Conservation (phyloP, 2,329 filamentous ascomycete species). For the Colletotrichum magnum region DNA sequence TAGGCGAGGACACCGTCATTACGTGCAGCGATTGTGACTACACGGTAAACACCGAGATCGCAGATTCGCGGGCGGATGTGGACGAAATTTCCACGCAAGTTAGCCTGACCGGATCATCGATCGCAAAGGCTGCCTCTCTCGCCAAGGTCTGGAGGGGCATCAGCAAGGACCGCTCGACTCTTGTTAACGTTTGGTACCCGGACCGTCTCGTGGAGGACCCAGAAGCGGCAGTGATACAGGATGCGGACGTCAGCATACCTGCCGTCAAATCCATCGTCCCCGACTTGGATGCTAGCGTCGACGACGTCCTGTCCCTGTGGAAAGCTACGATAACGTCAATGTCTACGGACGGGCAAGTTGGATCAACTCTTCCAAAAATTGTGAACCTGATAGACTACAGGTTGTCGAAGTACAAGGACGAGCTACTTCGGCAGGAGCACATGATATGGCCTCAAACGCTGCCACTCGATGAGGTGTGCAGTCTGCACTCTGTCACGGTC, state of each 20-base stretch:
- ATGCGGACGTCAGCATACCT: slow-evolving; percentile 61
- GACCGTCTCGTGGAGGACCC: slow-evolving; percentile 36
- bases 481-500: slow-evolving; percentile 44
- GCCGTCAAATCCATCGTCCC: slow-evolving; percentile 77
- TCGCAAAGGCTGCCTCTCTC: slow-evolving; percentile 44
- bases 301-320: slow-evolving; percentile 71
- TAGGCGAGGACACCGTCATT: slow-evolving; percentile 89
- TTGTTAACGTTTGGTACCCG: slow-evolving; percentile 79
- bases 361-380: slow-evolving; percentile 38
- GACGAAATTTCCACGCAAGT: slow-evolving; percentile 32
- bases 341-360: slow-evolving; percentile 43
- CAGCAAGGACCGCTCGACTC: slow-evolving; percentile 75
- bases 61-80: slow-evolving; percentile 52
- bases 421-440: slow-evolving; percentile 40
- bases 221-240: slow-evolving; percentile 13
- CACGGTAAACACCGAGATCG: slow-evolving; percentile 91
- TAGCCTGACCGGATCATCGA: slow-evolving; percentile 30
- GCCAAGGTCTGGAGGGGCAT: slow-evolving; percentile 73
- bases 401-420: slow-evolving; percentile 45
- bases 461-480: background rate
- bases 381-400: slow-evolving; percentile 54
- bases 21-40: slow-evolving; percentile 82
- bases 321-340: slow-evolving; percentile 45
- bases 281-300: slow-evolving; percentile 79
- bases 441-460: slow-evolving; percentile 9